Evolutionary conservation across 2,329 filamentous ascomycete species (phyloP), one percentile per base, ranked within the genome.

Genomic region (Ophiostoma sp.): DNA sequence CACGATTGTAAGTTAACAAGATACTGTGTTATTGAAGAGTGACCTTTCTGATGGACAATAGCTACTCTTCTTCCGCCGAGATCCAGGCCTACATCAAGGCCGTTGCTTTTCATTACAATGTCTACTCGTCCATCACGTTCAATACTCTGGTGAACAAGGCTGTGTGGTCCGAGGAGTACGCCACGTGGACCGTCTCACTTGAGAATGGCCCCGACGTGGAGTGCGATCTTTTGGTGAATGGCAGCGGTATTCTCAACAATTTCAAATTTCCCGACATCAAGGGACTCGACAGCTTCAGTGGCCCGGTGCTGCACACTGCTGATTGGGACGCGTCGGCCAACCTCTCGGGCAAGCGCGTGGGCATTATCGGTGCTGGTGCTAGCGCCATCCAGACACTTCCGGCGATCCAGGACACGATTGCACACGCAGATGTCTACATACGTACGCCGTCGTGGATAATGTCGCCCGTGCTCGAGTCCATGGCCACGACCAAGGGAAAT

Each of bases 221-320:
- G 77, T 55, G 70, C 68, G 45, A 75, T 71, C 11, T 76, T 75
- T 63, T 87, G 70, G 85, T 85, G 63, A 85, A 83, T n/a, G 50
- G 31, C 15, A 77, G 79, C 8, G 85, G 85, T 2, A 82, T 85
- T 33, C 79, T 87, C 64, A 86, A 85, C 74, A 84, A 87, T 66
- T 85, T 83, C 80, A 82, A 83, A 66, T 87, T 83, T 83, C 85
- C 48, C 66, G 69, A 72, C 42, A 72, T 75, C 64, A 25, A 69
- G n/a, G 73, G 73, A 17, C 48, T 75, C 8, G 15, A 28, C 45
- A 42, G 66, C 31, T 75, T 75, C 71, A 71, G 64, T 19, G 73
- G 73, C 52, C 39, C 22, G 5, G 45, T 74, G 39, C 33, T 75
- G 22, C 75, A 75, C 59, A 39, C 73, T 11, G 75, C 75, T 1